Percentiles rank a stretch among this genome's conserved stretches.
These are phyloP conservation scores for Paraurostyla sp. DNA, from an alignment of 73 alveolate species.

Conservation along the genomic window DNA sequence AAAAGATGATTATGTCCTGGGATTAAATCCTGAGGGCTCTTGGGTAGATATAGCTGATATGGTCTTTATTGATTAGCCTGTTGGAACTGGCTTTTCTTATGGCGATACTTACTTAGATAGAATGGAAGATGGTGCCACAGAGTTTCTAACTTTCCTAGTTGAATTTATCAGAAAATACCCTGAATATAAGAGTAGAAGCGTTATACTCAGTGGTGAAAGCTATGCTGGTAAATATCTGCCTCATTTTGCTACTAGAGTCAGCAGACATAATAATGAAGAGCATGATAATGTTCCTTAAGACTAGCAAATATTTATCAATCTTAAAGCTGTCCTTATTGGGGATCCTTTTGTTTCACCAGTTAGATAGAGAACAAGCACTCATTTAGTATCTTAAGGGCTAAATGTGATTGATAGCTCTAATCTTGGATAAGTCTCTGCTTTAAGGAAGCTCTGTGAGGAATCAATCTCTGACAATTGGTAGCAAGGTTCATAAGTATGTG, in stretches of 20 bases:
- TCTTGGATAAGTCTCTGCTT: conserved; percentile 31
- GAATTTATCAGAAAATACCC: conserved; percentile 78
- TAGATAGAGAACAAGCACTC: conserved; percentile 19
- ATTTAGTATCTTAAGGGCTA: conserved; percentile 17
- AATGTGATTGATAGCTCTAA: conserved; percentile 22
- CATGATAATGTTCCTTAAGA: not conserved
- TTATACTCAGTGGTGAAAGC: conserved; percentile 91
- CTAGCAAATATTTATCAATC: not conserved
- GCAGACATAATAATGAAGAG: conserved; percentile 53
- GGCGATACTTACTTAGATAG: conserved; percentile 14
- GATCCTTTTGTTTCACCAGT: conserved; percentile 55
- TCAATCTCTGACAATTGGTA: conserved; percentile 22
- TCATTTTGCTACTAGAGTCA: conserved; percentile 72
- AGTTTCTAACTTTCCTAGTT: conserved; percentile 72
- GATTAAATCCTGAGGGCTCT: conserved; percentile 68
- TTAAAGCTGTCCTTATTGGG: conserved; percentile 39
- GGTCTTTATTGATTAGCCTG: conserved; percentile 89
- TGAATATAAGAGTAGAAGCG: conserved; percentile 69
- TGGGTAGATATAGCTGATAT: conserved; percentile 87
- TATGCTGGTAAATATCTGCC: conserved; percentile 95
- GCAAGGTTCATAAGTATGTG: not conserved
- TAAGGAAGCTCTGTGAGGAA: conserved; percentile 31
- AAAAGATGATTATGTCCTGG: conserved; percentile 65
- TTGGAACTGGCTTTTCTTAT: conserved; percentile 88
- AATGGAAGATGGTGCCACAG: conserved; percentile 63